phyloP scores from a whole-genome alignment of 225 moss, liverwort and hornwort genomes.

The Thuidium tamariscinum region DNA sequence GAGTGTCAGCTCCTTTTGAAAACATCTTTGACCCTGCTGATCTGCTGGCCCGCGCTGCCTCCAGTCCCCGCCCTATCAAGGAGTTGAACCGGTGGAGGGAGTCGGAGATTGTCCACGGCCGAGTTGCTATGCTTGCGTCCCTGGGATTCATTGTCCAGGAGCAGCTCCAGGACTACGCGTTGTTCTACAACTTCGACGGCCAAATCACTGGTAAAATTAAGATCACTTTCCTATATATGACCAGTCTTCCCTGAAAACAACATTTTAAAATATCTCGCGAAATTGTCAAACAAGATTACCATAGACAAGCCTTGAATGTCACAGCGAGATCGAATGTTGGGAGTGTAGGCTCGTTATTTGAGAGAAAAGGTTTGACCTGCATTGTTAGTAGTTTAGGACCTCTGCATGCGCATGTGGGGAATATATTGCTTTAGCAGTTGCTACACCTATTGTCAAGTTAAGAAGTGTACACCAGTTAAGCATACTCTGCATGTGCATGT shows the following conservation, averaged over 20 bases:
- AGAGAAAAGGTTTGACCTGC: neutral
- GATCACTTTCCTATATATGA: neutral
- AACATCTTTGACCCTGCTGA: slow-evolving; percentile 62
- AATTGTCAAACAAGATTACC: too few relatives aligned
- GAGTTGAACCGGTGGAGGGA: slow-evolving; percentile 74
- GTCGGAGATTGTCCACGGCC: slow-evolving; percentile 59
- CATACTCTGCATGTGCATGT: neutral
- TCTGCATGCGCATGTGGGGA: neutral
- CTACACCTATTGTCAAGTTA: neutral
- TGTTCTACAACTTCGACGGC: slow-evolving; percentile 50
- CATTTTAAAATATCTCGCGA: neutral
- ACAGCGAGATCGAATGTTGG: neutral
- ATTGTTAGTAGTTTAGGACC: neutral
- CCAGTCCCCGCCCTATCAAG: slow-evolving; percentile 55
- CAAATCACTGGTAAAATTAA: slow-evolving; percentile 24
- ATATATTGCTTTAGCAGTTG: neutral
- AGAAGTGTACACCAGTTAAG: neutral
- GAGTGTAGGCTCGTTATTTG: neutral
- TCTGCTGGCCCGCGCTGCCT: slow-evolving; percentile 47
- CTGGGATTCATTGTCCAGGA: slow-evolving; percentile 56
- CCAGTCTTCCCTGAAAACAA: too few relatives aligned
- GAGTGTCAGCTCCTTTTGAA: slow-evolving; percentile 36
- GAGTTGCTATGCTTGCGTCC: slow-evolving; percentile 62
- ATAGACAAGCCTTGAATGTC: neutral
- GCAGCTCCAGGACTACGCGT: slow-evolving; percentile 48